Evolutionary conservation across 1,139 yeast species (phyloP), one percentile per base, ranked within the genome.

Genomic region (Candida sp.): DNA sequence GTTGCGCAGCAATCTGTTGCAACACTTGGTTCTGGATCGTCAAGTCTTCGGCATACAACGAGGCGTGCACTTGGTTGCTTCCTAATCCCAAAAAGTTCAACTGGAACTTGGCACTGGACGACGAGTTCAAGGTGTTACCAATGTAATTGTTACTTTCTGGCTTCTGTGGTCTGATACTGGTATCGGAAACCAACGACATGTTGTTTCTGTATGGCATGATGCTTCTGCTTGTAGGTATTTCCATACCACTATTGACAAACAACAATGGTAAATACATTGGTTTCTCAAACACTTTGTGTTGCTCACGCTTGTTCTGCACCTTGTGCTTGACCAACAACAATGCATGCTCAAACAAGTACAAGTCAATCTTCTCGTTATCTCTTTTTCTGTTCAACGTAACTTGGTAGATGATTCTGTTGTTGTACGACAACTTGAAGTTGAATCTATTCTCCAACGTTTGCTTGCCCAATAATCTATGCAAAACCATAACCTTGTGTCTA

Each of bases 201-300:
- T 73, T 66, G 39, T 65, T 62, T 40, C 80, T 58, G 48, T 67
- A 65, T 26, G 64, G 61, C 42, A 81, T 63, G 7, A 80, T 72
- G 43, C 83, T 78, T 59, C 84, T 77, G 54, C 84, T 67, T 3
- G 84, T 77, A 7, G 94, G 93, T 56, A 87, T 81, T 54, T 90
- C 97, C 63, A 88, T 93, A 2, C 89, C 86, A 53, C 92, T 83
- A 42, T 92, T 84, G 17, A 86, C 83, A 62, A 86, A 88, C 53
- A 96, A 73, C 51, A 94, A 75, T 38, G 96, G 97, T 50, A 94
- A 75, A 44, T 96, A 97, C 46, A 96, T 90, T 6, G 99, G 99
- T 66, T 92, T 83, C 62, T 96, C 96, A 68, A 88, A 90, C 12
- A 94, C 98, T 64, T 92, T 90, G 62, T 89, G 88, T 56, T 89